Conservation (phyloP, 148 eudicot genomes). For the Chenopodium formosanum region DNA sequence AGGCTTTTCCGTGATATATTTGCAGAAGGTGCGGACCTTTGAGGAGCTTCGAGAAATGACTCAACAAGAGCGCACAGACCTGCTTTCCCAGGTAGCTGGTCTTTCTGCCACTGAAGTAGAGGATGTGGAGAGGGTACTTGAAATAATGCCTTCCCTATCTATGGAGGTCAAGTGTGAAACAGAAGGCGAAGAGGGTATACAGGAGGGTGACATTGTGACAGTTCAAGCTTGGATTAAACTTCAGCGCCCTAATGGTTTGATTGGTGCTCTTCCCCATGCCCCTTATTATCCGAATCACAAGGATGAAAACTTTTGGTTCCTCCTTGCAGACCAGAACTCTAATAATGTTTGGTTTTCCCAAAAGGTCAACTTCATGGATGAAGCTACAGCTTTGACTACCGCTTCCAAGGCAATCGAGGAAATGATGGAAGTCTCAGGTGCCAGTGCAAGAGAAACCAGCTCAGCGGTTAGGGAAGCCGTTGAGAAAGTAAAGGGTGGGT, state of each 20-base stretch:
- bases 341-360: constrained; percentile 83
- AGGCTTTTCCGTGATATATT: constrained; percentile 10
- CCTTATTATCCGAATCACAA: constrained; percentile 78
- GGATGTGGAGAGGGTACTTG: constrained; percentile 74
- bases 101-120: constrained; percentile 56
- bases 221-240: constrained; percentile 77
- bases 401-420: constrained; percentile 69
- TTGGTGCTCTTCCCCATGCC: constrained; percentile 79
- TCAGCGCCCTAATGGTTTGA: constrained; percentile 62
- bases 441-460: constrained; percentile 49
- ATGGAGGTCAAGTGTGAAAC: constrained; percentile 77
- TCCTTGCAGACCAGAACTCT: constrained; percentile 65
- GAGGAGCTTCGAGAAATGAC: constrained; percentile 76
- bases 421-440: constrained; percentile 68
- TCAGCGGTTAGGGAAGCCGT: constrained; percentile 61
- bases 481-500: constrained; percentile 65
- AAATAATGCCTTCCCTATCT: constrained; percentile 69
- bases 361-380: constrained; percentile 77
- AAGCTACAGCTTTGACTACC: constrained; percentile 62
- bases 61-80: constrained; percentile 54
- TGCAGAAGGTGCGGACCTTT: constrained; percentile 71
- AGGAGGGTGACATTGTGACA: constrained; percentile 82
- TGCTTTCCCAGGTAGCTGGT: constrained; percentile 62
- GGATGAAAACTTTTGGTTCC: constrained; percentile 82
- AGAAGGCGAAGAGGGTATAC: constrained; percentile 88